Evolutionary conservation across 345 rosid genomes (phyloP).

Genomic region (Erodium maritimum): DNA sequence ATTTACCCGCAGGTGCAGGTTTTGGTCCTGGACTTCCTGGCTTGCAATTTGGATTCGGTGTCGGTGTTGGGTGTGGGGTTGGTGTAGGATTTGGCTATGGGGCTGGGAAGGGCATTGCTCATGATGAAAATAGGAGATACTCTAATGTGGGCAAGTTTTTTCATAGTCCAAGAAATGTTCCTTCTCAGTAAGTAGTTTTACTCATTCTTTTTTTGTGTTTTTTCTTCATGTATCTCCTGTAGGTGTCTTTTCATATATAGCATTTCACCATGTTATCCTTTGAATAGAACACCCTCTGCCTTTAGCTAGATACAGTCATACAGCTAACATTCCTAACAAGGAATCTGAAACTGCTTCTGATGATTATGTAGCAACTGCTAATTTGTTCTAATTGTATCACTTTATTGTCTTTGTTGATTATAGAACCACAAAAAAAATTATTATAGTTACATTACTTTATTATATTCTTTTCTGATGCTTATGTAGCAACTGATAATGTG

Average conservation of each 20-base stretch:
- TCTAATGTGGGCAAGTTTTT: slow-evolving; percentile 40
- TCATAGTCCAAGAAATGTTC: slow-evolving; percentile 19
- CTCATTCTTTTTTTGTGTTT: neutral
- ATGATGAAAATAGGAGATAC: slow-evolving; percentile 32
- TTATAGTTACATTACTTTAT: too few species aligned
- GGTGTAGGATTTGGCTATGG: slow-evolving; percentile 92
- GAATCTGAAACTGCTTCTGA: neutral
- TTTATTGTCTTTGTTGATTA: too few species aligned
- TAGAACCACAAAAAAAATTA: too few species aligned
- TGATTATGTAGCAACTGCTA: neutral
- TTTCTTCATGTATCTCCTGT: neutral
- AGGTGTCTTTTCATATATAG: neutral
- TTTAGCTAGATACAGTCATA: too few species aligned
- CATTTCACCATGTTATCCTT: neutral
- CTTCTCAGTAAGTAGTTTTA: slow-evolving; percentile 30
- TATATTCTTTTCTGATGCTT: too few species aligned
- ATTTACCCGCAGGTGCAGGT: slow-evolving; percentile 42
- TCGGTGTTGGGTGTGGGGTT: slow-evolving; percentile 82
- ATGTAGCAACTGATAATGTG: too few species aligned
- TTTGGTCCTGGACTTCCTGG: slow-evolving; percentile 84
- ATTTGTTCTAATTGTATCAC: neutral
- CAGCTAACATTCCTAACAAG: neutral
- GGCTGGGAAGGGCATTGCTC: slow-evolving; percentile 61
- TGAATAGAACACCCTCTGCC: neutral
- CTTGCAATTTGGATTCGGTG: slow-evolving; percentile 59